Conservation (phyloP, 2,329 filamentous ascomycete species). For the Hypoxylon sp. region DNA sequence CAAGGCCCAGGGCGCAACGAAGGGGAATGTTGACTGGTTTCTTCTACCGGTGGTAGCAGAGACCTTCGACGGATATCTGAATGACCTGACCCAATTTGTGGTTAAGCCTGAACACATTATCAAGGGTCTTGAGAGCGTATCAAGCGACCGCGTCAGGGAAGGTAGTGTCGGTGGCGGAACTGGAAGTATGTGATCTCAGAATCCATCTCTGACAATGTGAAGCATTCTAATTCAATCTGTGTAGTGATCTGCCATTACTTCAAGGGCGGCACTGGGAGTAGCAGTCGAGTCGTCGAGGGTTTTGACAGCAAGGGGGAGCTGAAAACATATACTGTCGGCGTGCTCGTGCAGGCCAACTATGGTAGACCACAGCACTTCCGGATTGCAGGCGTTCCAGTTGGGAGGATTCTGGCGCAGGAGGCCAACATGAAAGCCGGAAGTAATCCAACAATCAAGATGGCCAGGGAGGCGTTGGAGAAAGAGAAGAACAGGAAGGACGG, state of each 20-base stretch:
- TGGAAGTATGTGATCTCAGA: constrained; percentile 53
- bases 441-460: constrained; percentile 47
- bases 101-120: constrained; percentile 67
- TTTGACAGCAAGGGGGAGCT: constrained; percentile 52
- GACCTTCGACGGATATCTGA: constrained; percentile 73
- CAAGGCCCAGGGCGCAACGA: constrained; percentile 56
- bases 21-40: constrained; percentile 63
- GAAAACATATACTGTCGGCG: constrained; percentile 68
- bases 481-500: constrained; percentile 68
- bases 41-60: constrained; percentile 70
- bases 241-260: constrained; percentile 72
- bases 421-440: constrained; percentile 44
- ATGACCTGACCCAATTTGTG: constrained; percentile 66
- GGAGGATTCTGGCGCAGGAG: constrained; percentile 65
- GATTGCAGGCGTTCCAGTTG: constrained; percentile 71
- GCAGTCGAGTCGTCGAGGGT: constrained; percentile 67
- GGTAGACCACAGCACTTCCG: constrained; percentile 67
- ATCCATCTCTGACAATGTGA: not conserved
- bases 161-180: constrained; percentile 75
- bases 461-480: constrained; percentile 45
- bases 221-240: constrained; percentile 2
- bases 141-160: constrained; percentile 65
- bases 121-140: constrained; percentile 64
- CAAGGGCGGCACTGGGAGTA: constrained; percentile 75
- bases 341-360: constrained; percentile 75